A percentile compares a stretch with the other conserved stretches of the same genome.
phyloP scores from a whole-genome alignment of 2,329 filamentous ascomycete species.

The Pseudovirgaria hyperparasitica region DNA sequence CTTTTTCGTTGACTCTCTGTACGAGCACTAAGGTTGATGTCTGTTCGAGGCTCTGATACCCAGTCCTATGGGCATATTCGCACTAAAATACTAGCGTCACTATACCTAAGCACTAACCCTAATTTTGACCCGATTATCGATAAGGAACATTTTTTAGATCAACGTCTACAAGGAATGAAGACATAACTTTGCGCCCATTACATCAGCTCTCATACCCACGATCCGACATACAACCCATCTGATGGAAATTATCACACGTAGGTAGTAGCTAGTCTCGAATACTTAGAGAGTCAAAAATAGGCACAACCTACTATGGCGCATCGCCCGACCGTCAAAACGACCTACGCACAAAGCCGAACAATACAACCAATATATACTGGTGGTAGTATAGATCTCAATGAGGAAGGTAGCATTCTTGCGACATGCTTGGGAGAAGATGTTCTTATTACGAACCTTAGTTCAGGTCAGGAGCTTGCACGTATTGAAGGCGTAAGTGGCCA shows the following conservation, averaged over 20 bases:
- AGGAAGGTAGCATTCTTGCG: conserved; percentile 68
- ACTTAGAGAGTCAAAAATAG: background rate
- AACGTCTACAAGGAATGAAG: too few species aligned
- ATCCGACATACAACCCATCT: too few species aligned
- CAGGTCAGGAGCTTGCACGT: conserved; percentile 67
- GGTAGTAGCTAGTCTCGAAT: background rate
- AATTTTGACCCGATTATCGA: too few species aligned
- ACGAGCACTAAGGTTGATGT: too few species aligned
- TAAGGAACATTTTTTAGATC: too few species aligned
- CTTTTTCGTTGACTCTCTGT: too few species aligned
- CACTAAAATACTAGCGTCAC: too few species aligned
- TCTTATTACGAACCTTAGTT: conserved; percentile 71
- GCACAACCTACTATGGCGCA: conserved; percentile 42
- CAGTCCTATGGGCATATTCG: too few species aligned
- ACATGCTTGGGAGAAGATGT: conserved; percentile 88
- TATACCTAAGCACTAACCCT: too few species aligned
- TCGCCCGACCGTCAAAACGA: conserved; percentile 58
- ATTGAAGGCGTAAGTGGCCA: conserved; percentile 64
- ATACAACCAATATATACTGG: conserved; percentile 92
- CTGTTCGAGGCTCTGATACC: too few species aligned
- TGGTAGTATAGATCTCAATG: conserved; percentile 72
- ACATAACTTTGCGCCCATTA: too few species aligned
- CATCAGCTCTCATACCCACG: too few species aligned
- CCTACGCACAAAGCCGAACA: conserved; percentile 71
- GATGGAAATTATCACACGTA: background rate